Base-by-base conservation (phyloP, 2,329 filamentous ascomycete species). In the Alternaria ventricosa region DNA sequence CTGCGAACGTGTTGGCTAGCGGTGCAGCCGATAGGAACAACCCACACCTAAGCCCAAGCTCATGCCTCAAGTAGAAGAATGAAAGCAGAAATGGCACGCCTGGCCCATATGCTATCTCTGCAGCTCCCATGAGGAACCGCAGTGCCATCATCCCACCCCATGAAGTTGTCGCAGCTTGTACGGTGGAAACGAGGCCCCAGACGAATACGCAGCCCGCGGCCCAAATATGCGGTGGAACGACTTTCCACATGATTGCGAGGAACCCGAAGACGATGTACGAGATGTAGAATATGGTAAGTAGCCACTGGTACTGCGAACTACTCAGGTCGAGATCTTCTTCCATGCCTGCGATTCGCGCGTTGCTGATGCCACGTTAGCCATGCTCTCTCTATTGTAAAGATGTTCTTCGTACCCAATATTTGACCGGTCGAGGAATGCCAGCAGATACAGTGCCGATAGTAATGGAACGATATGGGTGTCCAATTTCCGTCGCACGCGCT, bases 1-100 rank as follows among this genome's bases (percentile, higher is more conserved):
- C 89, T 0, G 93, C 92, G 75, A 96, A 94, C 2, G 89, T 90
- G 45, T 92, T 96, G 2, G 93, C 93, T 41, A 41, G 36, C n/a
- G 36, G 36, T 1, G 36, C 36, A 41, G 36, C 36, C 36, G 36
- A 41, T 41, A 41, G n/a, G 36, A 88, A 89, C 22, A 89, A 73
- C 3, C 87, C 87, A 55, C 84, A 84, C 4, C 87, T 80, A 28
- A 88, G 79, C 30, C 87, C 87, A 12, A 89, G 77, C 67, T 87
- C 86, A 36, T 86, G 81, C 13, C 87, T 80, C 8, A 86, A 82
- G 70, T 89, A 90, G 79, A 89, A 88, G 74, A 87, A 88, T 0
- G 84, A 85, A 0, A 88, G 75, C 13, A 87, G 71, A 47, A 84
- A 86, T 0, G 84, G 84, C 12, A 86, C 80, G 3, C 80, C 82